These are phyloP conservation scores for Gossypium schwendimanii DNA, from an alignment of 441 rosid species.

Conservation along the genomic window DNA sequence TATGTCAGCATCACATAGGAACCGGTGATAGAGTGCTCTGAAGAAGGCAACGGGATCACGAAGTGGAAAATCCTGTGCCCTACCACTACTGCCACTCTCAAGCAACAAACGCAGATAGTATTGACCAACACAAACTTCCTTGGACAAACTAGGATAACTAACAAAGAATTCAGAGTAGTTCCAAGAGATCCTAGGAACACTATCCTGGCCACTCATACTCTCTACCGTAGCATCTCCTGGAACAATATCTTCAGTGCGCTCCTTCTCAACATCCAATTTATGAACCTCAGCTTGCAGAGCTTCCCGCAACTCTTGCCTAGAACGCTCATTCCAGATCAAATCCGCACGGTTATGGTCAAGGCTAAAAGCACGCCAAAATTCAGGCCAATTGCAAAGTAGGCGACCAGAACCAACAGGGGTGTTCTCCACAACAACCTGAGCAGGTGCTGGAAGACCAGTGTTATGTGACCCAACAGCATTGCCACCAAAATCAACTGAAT, in stretches of 20 bases:
- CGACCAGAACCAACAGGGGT: constrained; percentile 98
- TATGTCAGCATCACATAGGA: constrained; percentile 96
- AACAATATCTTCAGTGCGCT: constrained; percentile 93
- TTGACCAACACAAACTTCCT: constrained; percentile 99
- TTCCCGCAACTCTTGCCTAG: constrained; percentile 96
- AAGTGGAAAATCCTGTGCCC: constrained; percentile 95
- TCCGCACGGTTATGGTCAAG: constrained; percentile 99
- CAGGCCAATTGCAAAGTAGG: constrained; percentile 90
- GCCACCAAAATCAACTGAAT: constrained; percentile 43
- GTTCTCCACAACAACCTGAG: constrained; percentile 94
- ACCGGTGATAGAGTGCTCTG: constrained; percentile 97
- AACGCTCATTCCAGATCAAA: constrained; percentile 98
- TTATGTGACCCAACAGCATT: constrained; percentile 37
- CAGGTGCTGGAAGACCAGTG: constrained; percentile 84
- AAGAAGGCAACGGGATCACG: constrained; percentile 97
- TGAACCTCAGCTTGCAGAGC: constrained; percentile 98
- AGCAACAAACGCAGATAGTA: constrained; percentile 96
- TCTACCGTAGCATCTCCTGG: constrained; percentile 59
- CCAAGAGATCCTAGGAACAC: constrained; percentile 89
- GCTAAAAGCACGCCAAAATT: constrained; percentile 98
- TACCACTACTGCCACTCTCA: constrained; percentile 86
- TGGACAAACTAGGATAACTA: constrained; percentile 86
- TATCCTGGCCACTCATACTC: constrained; percentile 59
- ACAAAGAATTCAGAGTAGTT: constrained; percentile 94
- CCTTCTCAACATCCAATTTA: constrained; percentile 94